These are phyloP conservation scores for Eremothecium gossypii DNA, from an alignment of 1,139 yeast species.

Conservation along the genomic window DNA sequence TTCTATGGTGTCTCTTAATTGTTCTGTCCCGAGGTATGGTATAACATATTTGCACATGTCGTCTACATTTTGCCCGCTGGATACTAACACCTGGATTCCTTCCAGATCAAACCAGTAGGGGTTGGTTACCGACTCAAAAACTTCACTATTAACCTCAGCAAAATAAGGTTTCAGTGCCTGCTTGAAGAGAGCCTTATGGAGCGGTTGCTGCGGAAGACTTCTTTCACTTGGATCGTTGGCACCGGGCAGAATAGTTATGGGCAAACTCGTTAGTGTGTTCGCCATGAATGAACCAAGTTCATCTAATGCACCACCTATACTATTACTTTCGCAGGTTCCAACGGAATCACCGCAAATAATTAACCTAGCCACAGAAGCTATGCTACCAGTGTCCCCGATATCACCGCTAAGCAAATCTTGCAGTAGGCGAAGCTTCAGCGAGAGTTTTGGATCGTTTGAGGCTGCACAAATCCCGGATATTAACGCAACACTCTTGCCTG, in stretches of 20 bases:
- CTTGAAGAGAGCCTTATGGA: conserved; percentile 65
- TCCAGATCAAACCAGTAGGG: conserved; percentile 62
- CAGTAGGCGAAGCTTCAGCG: conserved; percentile 49
- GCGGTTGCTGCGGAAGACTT: conserved; percentile 82
- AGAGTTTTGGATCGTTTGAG: conserved; percentile 34
- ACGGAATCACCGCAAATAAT: conserved; percentile 74
- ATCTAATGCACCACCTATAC: conserved; percentile 22
- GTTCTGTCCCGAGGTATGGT: conserved; percentile 28
- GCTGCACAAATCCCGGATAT: conserved; percentile 65
- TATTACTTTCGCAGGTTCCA: conserved; percentile 21
- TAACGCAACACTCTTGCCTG: conserved; percentile 42
- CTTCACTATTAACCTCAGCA: conserved; percentile 34
- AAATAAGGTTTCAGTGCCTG: conserved; percentile 36
- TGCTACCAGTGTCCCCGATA: conserved; percentile 36
- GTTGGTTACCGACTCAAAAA: conserved; percentile 51
- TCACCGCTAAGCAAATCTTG: conserved; percentile 69
- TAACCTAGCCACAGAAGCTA: conserved; percentile 40
- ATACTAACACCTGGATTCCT: conserved; percentile 52
- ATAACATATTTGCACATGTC: conserved; percentile 64
- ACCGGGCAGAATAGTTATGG: conserved; percentile 81
- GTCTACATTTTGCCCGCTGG: conserved; percentile 76
- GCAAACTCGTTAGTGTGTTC: conserved; percentile 50
- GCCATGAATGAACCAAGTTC: conserved; percentile 50
- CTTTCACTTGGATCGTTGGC: conserved; percentile 71
- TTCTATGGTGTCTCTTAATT: conserved; percentile 26